These are phyloP conservation scores for Starmerella tilneyi DNA, from an alignment of 805 yeast genomes.

Conservation along the genomic window DNA sequence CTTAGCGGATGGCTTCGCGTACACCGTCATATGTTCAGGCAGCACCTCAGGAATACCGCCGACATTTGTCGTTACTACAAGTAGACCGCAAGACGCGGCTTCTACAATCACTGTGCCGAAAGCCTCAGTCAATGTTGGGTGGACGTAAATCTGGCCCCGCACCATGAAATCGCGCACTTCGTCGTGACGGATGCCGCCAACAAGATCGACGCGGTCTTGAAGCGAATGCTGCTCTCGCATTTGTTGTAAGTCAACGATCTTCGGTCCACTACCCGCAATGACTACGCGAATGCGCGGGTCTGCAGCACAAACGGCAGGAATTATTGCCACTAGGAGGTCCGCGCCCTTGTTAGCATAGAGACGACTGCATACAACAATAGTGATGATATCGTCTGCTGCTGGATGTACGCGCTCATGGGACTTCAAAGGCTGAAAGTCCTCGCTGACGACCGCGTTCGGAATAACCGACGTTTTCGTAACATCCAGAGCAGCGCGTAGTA, in stretches of 20 bases:
- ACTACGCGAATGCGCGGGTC: conserved; percentile 61
- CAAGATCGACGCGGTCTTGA: conserved; percentile 75
- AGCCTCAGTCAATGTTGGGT: conserved; percentile 91
- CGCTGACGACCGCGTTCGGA: conserved; percentile 91
- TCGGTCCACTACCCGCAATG: conserved; percentile 96
- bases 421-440: conserved; percentile 47
- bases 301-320: conserved; percentile 66
- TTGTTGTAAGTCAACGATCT: conserved; percentile 84
- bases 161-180: conserved; percentile 88
- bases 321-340: conserved; percentile 69
- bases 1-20: conserved; percentile 79
- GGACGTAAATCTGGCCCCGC: conserved; percentile 84
- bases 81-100: conserved; percentile 91
- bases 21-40: conserved; percentile 86
- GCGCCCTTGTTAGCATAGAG: conserved; percentile 95
- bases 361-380: conserved; percentile 83
- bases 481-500: conserved; percentile 70
- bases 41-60: conserved; percentile 97
- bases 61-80: conserved; percentile 88
- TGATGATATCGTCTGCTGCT: conserved; percentile 36
- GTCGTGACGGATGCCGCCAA: conserved; percentile 86
- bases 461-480: conserved; percentile 77
- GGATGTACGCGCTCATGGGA: conserved; percentile 26
- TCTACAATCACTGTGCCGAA: conserved; percentile 96
- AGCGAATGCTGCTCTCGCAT: conserved; percentile 79